Evolutionary conservation across 1,284 basidiomycete genomes (phyloP), one percentile per base, ranked within the genome.

Genomic region (Lignosus rhinocerotis): DNA sequence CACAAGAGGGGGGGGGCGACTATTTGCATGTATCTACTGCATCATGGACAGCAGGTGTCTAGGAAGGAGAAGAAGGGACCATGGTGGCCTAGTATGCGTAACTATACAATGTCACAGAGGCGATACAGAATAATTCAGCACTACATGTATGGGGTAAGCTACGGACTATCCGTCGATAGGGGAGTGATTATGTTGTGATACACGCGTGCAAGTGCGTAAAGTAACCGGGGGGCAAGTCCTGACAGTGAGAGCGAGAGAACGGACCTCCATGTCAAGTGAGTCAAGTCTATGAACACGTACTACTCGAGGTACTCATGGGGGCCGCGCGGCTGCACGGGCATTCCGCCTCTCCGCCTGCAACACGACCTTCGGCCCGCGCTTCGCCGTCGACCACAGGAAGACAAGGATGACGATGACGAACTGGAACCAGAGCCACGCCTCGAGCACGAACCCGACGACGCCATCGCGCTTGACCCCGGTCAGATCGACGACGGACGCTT

Each of bases 361-460:
- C 48, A 92, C 82, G 52, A 80, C 80, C 75, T 85, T 86, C 2
- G 90, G 90, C 7, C 90, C 90, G 31, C 82, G 79, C 71, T 78
- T 83, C 58, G 88, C 88, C 86, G 92, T 88, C 39, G 87, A 81
- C 79, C 83, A 92, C 57, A 92, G 69, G 70, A 92, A 92, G 47
- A 92, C 84, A 43, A 86, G 58, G 25, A 92, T 79, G 61, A 92
- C 83, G 59, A 91, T 78, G 8, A 70, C 75, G 68, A 92, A 92
- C 71, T 92, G 90, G 53, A 91, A 69, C 89, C 90, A 90, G 57
- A 92, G 70, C 90, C 90, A 92, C 21, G 88, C 68, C 72, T 90
- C 86, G 44, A 92, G 66, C 59, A 91, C 70, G 52, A 87, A 72
- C 31, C 74, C 76, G 12, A 78, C 78, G 44, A 83, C 67, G 19